These are phyloP conservation scores for Cryphonectria naterciae DNA, from an alignment of 2,329 filamentous ascomycete species.

Conservation along the genomic window DNA sequence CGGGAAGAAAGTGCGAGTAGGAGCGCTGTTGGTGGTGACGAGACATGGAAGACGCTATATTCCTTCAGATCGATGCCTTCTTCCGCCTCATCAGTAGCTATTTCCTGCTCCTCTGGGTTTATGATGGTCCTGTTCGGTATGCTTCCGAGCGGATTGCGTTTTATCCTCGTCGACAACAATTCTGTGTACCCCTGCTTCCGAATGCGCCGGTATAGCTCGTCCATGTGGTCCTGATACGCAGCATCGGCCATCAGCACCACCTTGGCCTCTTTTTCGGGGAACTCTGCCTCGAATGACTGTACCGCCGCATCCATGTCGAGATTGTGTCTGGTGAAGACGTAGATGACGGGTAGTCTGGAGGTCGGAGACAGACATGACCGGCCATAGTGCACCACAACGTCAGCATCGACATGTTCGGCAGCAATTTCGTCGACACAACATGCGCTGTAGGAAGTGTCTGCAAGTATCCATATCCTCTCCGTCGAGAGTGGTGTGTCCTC, in stretches of 20 bases:
- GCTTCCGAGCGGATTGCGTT: conserved; percentile 76
- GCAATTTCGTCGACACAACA: conserved; percentile 98
- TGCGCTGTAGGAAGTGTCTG: conserved; percentile 93
- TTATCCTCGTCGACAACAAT: conserved; percentile 70
- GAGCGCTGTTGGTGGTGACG: conserved; percentile 77
- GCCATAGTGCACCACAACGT: conserved; percentile 93
- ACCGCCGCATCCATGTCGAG: conserved; percentile 65
- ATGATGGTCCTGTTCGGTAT: conserved; percentile 81
- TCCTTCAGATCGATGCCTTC: conserved; percentile 56
- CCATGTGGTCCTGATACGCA: conserved; percentile 78
- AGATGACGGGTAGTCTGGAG: conserved; percentile 81
- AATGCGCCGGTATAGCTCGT: conserved; percentile 59
- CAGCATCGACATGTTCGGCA: conserved; percentile 87
- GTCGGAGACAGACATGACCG: conserved; percentile 91
- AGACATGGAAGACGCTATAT: conserved; percentile 84
- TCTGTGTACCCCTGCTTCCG: conserved; percentile 67
- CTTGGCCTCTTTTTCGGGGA: conserved; percentile 64
- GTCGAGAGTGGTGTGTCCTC: background rate
- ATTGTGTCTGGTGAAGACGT: conserved; percentile 80
- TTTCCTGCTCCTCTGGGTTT: conserved; percentile 30
- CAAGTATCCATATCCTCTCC: conserved; percentile 75
- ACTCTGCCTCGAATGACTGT: conserved; percentile 69
- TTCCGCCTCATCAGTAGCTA: conserved; percentile 45
- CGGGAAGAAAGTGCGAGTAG: conserved; percentile 86
- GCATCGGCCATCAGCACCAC: conserved; percentile 88